Evolutionary conservation across 257 asterid species (phyloP).

Genomic region (Solanum clarkiae): DNA sequence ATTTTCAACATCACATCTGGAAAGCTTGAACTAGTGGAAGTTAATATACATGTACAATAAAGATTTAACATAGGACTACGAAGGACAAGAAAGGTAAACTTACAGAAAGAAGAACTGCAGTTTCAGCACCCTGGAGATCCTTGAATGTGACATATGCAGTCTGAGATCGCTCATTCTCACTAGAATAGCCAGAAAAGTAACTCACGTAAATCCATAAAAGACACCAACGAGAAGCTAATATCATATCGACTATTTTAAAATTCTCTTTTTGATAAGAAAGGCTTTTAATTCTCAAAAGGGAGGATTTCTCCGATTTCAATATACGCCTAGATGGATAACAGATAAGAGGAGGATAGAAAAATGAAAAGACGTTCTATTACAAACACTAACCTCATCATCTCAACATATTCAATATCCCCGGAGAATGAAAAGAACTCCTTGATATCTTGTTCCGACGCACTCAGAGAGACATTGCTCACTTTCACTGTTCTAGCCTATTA

Average conservation of each 20-base stretch:
- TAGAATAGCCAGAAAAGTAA: constrained; percentile 3
- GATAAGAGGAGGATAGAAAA: not conserved
- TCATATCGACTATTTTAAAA: not conserved
- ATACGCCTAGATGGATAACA: not conserved
- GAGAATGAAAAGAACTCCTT: constrained; percentile 74
- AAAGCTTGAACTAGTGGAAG: not conserved
- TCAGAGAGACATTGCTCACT: constrained; percentile 53
- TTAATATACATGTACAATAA: not conserved
- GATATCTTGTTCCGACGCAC: constrained; percentile 51
- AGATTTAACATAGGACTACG: not conserved
- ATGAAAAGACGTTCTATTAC: not conserved
- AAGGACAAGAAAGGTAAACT: not conserved
- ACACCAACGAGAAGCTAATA: not conserved
- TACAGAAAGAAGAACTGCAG: constrained; percentile 66
- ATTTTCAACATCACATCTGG: not conserved
- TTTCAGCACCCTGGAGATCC: constrained; percentile 51
- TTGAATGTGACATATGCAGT: constrained; percentile 52
- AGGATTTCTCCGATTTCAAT: not conserved
- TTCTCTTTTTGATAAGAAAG: not conserved
- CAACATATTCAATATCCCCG: constrained; percentile 49
- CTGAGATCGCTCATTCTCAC: constrained; percentile 53
- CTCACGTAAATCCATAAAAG: not conserved
- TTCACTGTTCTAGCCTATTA: constrained; percentile 49
- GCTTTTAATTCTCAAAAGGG: not conserved
- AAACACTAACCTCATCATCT: constrained; percentile 38